These are phyloP conservation scores for Pulveroboletus sp. DNA, from an alignment of 768 basidiomycete genomes.

Conservation along the genomic window DNA sequence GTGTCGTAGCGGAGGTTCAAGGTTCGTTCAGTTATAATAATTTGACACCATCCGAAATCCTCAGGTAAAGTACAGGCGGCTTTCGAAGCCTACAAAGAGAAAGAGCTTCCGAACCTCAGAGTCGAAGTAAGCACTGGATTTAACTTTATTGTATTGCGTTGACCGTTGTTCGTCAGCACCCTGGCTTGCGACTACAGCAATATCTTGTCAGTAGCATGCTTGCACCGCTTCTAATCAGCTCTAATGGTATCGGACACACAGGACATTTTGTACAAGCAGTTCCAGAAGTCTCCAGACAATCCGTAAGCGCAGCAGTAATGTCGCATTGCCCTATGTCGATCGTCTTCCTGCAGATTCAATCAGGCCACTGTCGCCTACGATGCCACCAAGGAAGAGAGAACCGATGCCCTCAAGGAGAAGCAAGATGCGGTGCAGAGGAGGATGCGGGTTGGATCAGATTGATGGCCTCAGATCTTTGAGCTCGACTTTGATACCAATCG, in stretches of 20 bases:
- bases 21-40: slow-evolving; percentile 35
- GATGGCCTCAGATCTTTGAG: neutral
- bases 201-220: slow-evolving; percentile 55
- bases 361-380: slow-evolving; percentile 77
- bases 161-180: slow-evolving; percentile 49
- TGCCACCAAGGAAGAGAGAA: slow-evolving; percentile 81
- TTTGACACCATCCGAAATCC: neutral
- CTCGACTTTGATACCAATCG: neutral
- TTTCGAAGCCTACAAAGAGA: slow-evolving; percentile 87
- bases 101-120: slow-evolving; percentile 74
- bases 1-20: slow-evolving; percentile 77
- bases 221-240: neutral
- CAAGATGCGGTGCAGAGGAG: slow-evolving; percentile 61
- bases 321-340: slow-evolving; percentile 7
- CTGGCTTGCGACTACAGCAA: slow-evolving; percentile 86
- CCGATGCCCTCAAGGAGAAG: slow-evolving; percentile 67
- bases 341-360: slow-evolving; percentile 59
- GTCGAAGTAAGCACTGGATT: slow-evolving; percentile 54
- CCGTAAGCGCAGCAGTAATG: slow-evolving; percentile 50
- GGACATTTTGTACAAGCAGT: slow-evolving; percentile 88
- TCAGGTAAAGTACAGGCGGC: slow-evolving; percentile 49
- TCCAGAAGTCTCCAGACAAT: slow-evolving; percentile 95
- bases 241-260: slow-evolving; percentile 27
- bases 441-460: slow-evolving; percentile 40
- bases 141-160: neutral